phyloP scores from a whole-genome alignment of 2,329 filamentous ascomycete species.

The Colletotrichum costaricense region DNA sequence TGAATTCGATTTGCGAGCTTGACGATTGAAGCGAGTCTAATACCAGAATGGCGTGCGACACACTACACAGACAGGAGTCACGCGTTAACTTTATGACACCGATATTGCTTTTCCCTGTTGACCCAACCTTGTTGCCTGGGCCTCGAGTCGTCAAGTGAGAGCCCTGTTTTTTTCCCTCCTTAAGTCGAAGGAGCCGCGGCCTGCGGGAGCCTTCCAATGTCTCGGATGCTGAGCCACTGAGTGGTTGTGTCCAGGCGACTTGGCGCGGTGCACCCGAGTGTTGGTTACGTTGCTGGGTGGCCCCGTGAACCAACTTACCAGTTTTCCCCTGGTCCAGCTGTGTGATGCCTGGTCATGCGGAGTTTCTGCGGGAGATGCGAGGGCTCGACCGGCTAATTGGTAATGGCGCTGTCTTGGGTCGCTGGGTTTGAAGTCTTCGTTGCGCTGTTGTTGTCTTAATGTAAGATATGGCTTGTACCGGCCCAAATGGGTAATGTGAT shows the following conservation, averaged over 20 bases:
- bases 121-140: neutral
- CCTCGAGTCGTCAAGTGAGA: neutral
- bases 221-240: neutral
- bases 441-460: neutral
- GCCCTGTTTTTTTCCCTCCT: neutral
- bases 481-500: too few species aligned
- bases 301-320: neutral
- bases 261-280: neutral
- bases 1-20: neutral
- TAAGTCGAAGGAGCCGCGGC: neutral
- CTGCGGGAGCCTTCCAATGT: conserved; percentile 2
- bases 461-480: neutral
- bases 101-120: neutral
- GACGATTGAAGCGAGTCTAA: neutral
- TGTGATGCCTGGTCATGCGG: neutral
- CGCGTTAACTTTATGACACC: neutral
- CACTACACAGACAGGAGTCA: neutral
- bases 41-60: neutral
- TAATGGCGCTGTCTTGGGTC: neutral
- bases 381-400: neutral
- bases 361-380: neutral
- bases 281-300: neutral
- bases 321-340: neutral
- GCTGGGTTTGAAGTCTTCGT: neutral
- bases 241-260: neutral